These are phyloP conservation scores for Pleurotus eryngii DNA, from an alignment of 768 basidiomycete genomes.

Conservation along the genomic window DNA sequence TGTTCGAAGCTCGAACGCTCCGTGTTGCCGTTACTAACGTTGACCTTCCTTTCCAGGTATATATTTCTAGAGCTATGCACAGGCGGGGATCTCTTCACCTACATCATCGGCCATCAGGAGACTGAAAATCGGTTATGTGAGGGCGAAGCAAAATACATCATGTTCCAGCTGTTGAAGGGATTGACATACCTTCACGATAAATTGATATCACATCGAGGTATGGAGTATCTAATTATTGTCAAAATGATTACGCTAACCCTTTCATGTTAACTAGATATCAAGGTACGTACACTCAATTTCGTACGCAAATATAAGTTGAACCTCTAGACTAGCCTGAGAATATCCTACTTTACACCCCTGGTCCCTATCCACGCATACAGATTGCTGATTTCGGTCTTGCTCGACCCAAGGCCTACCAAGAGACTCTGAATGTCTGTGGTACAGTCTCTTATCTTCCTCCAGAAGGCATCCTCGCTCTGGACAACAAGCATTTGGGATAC, in stretches of 20 bases:
- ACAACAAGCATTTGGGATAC: constrained; percentile 71
- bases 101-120: constrained; percentile 62
- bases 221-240: constrained; percentile 9
- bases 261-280: background rate
- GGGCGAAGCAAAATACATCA: constrained; percentile 81
- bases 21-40: background rate
- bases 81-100: constrained; percentile 85
- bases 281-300: background rate
- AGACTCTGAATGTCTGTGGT: constrained; percentile 84
- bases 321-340: constrained; percentile 69
- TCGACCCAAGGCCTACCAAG: constrained; percentile 72
- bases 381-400: constrained; percentile 89
- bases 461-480: constrained; percentile 78
- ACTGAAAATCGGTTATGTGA: constrained; percentile 56
- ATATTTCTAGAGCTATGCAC: constrained; percentile 86
- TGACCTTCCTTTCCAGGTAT: constrained; percentile 40
- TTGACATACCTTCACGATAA: constrained; percentile 68
- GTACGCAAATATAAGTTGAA: too few species aligned
- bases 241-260: too few species aligned
- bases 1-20: constrained; percentile 33
- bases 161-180: constrained; percentile 74
- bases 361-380: constrained; percentile 79
- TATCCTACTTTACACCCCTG: constrained; percentile 73
- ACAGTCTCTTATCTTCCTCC: constrained; percentile 85
- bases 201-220: constrained; percentile 79